Conservation (phyloP, 768 basidiomycete genomes). For the Arthromyces matolae region DNA sequence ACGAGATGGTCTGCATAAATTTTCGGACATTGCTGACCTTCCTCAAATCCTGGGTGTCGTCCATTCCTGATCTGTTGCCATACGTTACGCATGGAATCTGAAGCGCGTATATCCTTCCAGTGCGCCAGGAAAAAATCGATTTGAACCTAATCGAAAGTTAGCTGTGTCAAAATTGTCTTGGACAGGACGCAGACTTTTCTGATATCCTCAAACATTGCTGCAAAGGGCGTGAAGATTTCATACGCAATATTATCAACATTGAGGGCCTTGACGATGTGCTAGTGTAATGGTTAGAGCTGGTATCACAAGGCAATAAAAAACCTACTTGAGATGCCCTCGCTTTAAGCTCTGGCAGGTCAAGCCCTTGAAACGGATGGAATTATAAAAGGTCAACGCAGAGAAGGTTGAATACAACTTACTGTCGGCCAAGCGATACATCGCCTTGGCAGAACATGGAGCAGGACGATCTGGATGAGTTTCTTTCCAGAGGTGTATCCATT, state of each 20-base stretch:
- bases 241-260: constrained; percentile 78
- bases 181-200: constrained; percentile 48
- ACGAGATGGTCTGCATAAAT: constrained; percentile 12
- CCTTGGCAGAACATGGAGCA: constrained; percentile 77
- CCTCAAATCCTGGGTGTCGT: constrained; percentile 84
- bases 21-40: constrained; percentile 42
- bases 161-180: constrained; percentile 31
- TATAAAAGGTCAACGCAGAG: no score
- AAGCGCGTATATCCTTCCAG: constrained; percentile 80
- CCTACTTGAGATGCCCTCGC: constrained; percentile 59
- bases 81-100: constrained; percentile 77
- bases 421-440: constrained; percentile 80
- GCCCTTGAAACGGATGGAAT: constrained; percentile 37
- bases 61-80: constrained; percentile 85
- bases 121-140: constrained; percentile 76
- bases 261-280: constrained; percentile 77
- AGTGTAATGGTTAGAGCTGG: neutral
- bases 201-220: constrained; percentile 76
- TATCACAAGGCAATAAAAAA: neutral
- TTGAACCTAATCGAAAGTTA: constrained; percentile 54
- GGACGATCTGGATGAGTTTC: constrained; percentile 56
- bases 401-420: constrained; percentile 44
- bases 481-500: constrained; percentile 77
- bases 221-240: constrained; percentile 84
- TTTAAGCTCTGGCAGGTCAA: constrained; percentile 70